These are phyloP conservation scores for Rhodotorula paludigena DNA, from an alignment of 768 basidiomycete species.

Conservation along the genomic window DNA sequence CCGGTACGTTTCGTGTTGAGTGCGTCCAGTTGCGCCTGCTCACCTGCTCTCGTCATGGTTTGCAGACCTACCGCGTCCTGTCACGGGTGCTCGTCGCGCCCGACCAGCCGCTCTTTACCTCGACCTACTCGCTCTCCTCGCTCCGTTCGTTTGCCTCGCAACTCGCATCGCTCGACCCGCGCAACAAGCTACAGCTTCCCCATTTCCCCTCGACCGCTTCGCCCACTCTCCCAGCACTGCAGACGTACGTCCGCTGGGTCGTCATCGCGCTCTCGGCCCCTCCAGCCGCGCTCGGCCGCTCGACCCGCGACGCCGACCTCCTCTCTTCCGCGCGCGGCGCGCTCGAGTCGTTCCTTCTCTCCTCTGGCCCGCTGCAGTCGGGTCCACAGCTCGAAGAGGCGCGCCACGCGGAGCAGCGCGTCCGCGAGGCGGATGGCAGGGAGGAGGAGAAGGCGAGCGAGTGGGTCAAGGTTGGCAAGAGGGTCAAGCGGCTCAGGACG, in stretches of 20 bases:
- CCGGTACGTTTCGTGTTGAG: too few relatives aligned
- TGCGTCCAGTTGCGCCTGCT: too few relatives aligned
- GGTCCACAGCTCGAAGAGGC: background rate
- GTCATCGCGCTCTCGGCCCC: conserved; percentile 32
- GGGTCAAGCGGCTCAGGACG: conserved; percentile 17
- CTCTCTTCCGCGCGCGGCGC: conserved; percentile 5
- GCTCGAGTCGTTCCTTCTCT: conserved; percentile 31
- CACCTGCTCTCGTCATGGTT: too few relatives aligned
- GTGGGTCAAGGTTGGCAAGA: conserved; percentile 17
- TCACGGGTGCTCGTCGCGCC: conserved; percentile 2
- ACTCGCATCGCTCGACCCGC: conserved; percentile 11
- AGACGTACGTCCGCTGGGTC: conserved; percentile 27
- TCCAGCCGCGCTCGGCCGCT: background rate
- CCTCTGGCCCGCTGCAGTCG: background rate
- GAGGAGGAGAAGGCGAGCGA: conserved; percentile 8
- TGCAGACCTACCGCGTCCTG: conserved; percentile 24
- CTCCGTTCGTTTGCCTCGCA: background rate
- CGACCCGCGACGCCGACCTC: background rate
- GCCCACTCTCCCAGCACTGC: background rate
- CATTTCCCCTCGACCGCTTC: background rate
- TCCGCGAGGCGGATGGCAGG: background rate
- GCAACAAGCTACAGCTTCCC: conserved; percentile 7
- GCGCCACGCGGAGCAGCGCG: background rate
- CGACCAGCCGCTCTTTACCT: background rate
- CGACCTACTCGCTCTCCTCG: background rate